Conservation (phyloP, 345 rosid species). For the Melaleuca quinquenervia region DNA sequence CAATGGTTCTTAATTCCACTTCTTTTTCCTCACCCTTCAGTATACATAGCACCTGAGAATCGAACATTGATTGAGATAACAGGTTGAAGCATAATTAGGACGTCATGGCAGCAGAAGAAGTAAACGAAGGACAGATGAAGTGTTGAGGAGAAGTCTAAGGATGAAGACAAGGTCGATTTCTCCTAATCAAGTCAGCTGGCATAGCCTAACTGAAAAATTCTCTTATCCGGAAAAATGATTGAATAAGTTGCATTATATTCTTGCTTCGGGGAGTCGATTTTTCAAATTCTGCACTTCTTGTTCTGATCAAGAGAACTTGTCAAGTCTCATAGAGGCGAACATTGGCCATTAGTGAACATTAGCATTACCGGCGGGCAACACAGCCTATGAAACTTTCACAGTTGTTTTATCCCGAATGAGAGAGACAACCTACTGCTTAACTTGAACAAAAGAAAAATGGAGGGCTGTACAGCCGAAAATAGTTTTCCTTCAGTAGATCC, state of each 20-base stretch:
- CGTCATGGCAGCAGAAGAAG: not conserved
- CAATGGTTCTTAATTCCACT: not conserved
- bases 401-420: not conserved
- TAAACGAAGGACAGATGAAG: not conserved
- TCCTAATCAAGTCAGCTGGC: not conserved
- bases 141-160: not conserved
- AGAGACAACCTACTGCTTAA: not conserved
- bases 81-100: not conserved
- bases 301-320: not conserved
- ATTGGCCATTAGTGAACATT: not conserved
- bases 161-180: not conserved
- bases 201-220: not conserved
- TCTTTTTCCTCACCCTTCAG: not conserved
- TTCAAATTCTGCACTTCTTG: not conserved
- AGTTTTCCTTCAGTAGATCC: not conserved
- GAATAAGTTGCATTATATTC: not conserved
- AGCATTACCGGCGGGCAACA: not conserved
- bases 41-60: not conserved
- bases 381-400: not conserved
- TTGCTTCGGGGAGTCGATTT: accelerated
- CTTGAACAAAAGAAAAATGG: not conserved
- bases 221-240: not conserved
- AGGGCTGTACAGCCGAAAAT: not conserved
- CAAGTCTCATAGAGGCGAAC: not conserved
- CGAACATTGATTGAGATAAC: not conserved